Conservation (phyloP, 2,329 filamentous ascomycete species). For the Phyllosticta paracitricarpa region DNA sequence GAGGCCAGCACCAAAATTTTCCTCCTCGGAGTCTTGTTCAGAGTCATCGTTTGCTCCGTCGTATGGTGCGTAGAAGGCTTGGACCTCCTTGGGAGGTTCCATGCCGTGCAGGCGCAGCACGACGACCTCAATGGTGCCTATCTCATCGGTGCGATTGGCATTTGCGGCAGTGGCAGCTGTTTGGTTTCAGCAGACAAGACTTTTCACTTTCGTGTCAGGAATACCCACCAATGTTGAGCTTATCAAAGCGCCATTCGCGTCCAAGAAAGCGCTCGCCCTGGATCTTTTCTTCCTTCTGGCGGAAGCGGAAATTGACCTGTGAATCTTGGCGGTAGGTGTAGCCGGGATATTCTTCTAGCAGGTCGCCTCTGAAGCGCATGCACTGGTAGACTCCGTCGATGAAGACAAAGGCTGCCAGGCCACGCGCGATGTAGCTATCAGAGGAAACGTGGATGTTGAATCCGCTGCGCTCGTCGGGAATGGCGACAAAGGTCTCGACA, state of each 20-base stretch:
- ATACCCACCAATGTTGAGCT: constrained; percentile 36
- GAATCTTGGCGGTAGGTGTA: constrained; percentile 35
- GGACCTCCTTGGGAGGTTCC: constrained; percentile 11
- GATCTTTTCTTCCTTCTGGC: constrained; percentile 45
- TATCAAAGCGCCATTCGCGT: constrained; percentile 44
- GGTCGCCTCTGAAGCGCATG: constrained; percentile 30
- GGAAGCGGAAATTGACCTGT: constrained; percentile 39
- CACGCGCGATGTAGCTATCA: constrained; percentile 41
- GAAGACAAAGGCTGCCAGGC: constrained; percentile 45
- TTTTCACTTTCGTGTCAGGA: background rate
- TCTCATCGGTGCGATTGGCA: constrained; percentile 23
- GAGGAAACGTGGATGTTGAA: constrained; percentile 43
- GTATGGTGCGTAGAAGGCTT: background rate
- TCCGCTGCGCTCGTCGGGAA: constrained; percentile 34
- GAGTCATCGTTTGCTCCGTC: background rate
- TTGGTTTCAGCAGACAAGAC: background rate
- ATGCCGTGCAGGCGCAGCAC: constrained; percentile 33
- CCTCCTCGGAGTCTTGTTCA: background rate
- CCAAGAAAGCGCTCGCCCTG: constrained; percentile 39
- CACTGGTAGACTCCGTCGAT: constrained; percentile 49
- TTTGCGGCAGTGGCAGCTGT: constrained; percentile 23
- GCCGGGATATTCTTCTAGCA: background rate
- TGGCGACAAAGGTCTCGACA: constrained; percentile 42
- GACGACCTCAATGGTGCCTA: constrained; percentile 40
- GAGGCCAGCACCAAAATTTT: background rate